Evolutionary conservation across 768 basidiomycete species (phyloP).

Genomic region (Pulveroboletus sp.): DNA sequence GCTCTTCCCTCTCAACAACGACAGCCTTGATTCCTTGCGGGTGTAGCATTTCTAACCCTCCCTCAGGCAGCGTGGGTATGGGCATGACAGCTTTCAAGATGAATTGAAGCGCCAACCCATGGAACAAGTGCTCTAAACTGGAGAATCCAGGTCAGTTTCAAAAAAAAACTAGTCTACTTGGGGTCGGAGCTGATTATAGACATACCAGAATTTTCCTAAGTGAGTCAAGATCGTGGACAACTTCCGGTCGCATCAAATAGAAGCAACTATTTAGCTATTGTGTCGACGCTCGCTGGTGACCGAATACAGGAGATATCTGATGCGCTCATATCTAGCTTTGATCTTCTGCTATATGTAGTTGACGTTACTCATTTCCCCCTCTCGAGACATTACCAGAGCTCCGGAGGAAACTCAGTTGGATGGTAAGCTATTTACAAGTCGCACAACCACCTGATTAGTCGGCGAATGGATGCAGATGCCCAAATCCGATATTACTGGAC

Average conservation of each 20-base stretch:
- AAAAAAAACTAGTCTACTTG: no score
- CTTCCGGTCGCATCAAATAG: constrained; percentile 2
- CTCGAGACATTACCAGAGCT: no score
- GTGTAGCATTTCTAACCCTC: constrained; percentile 15
- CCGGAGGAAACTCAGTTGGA: not conserved
- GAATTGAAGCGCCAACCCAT: no score
- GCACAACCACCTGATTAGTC: constrained; percentile 9
- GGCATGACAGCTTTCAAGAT: not conserved
- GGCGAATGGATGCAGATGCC: constrained; percentile 8
- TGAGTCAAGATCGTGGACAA: constrained; percentile 1
- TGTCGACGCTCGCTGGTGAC: constrained; percentile 6
- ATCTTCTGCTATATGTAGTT: constrained; percentile 14
- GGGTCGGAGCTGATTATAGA: not conserved
- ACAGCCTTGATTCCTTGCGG: not conserved
- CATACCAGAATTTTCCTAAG: constrained; percentile 11
- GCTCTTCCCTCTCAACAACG: not conserved
- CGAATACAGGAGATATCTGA: constrained; percentile 12
- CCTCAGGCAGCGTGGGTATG: constrained; percentile 13
- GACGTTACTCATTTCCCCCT: constrained; percentile 11
- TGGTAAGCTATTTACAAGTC: constrained; percentile 6
- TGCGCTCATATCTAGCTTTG: not conserved
- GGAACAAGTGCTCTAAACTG: no score
- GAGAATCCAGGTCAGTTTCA: no score
- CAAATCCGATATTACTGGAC: constrained; percentile 1
- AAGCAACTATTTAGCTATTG: not conserved